Evolutionary conservation across 805 yeast genomes (phyloP), one percentile per base, ranked within the genome.

Genomic region (Cyberlindnera euphorbiae): DNA sequence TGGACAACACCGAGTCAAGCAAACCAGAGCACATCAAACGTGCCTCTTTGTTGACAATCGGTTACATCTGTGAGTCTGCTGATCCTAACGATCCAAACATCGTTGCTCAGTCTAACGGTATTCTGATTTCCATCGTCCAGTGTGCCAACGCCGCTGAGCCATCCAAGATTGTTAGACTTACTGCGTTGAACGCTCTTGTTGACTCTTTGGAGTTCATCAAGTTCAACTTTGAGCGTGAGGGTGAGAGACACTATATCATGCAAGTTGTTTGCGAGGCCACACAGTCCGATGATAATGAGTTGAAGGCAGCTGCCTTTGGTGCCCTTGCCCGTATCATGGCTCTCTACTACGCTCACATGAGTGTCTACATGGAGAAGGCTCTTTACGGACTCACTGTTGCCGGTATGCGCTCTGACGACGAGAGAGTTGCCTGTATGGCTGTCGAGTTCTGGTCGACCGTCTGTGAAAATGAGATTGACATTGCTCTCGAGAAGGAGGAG

Each of bases 401-500:
- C 15, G 97, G 97, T 29, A 93, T 93, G 96, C 81, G 81, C 61
- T 80, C 87, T 39, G 47, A 53, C 6, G 82, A 86, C 63, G 95
- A 84, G 52, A 76, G 76, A 51, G 97, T 93, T 21, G 82, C 96
- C 1, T 87, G 97, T 57, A 89, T 90, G 97, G 97, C 98, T 21
- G 93, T 93, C 39, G 98, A 93, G 65, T 90, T 93, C 60, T 93
- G 98, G 98, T 79, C 90, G 41, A 87, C 98, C n/a, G 93, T 93
- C n/a, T 89, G 97, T 67, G 98, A 93, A 66, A 96, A 83, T 56
- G 98, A 93, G 62, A 71, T 84, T 45, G 96, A 86, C 45, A 78
- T 85, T 41, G 76, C 82, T 13, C 61, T 75, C 41, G 85, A 79
- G 55, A 67, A 75, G 46, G 79, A 78, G 32, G 88, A 82, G 48